Evolutionary conservation across 2,329 filamentous ascomycete genomes (phyloP).

Genomic region (Canariomyces notabilis): DNA sequence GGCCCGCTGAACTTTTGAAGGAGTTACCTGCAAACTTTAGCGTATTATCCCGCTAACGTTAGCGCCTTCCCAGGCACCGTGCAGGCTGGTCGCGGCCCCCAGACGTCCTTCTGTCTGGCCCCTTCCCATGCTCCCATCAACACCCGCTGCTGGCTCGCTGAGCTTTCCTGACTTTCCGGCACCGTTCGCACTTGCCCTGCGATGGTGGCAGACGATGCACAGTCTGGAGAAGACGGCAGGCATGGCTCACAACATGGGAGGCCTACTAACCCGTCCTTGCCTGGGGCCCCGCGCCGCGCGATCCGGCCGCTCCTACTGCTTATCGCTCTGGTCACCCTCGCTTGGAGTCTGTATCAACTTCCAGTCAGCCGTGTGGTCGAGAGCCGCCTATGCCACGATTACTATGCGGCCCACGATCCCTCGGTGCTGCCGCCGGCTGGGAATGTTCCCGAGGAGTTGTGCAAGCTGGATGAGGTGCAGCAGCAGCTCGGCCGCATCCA

Average conservation of each 20-base stretch:
- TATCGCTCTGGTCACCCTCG: constrained; percentile 43
- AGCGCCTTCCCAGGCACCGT: no score
- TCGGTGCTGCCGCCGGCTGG: constrained; percentile 32
- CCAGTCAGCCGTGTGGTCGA: constrained; percentile 44
- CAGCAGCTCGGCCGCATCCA: constrained; percentile 47
- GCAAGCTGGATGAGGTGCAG: constrained; percentile 50
- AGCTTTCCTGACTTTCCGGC: not conserved
- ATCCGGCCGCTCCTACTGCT: constrained; percentile 33
- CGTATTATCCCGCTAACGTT: no score
- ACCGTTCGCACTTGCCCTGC: no score
- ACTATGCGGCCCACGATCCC: constrained; percentile 41
- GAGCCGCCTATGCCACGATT: constrained; percentile 44
- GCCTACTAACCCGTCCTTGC: not conserved
- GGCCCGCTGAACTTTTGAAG: no score
- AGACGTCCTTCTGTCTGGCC: no score
- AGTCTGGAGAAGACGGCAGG: not conserved
- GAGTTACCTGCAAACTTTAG: no score
- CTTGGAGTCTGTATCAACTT: constrained; percentile 44
- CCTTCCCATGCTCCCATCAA: not conserved
- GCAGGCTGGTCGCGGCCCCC: no score
- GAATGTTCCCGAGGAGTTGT: constrained; percentile 45
- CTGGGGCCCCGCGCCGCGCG: constrained; percentile 2
- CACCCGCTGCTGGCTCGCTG: not conserved
- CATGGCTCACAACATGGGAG: not conserved
- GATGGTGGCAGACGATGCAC: not conserved